A percentile compares a stretch with the other conserved stretches of the same genome.
Conservation (phyloP, 225 moss, liverwort and hornwort genomes). For the Thuidium tamariscinum region DNA sequence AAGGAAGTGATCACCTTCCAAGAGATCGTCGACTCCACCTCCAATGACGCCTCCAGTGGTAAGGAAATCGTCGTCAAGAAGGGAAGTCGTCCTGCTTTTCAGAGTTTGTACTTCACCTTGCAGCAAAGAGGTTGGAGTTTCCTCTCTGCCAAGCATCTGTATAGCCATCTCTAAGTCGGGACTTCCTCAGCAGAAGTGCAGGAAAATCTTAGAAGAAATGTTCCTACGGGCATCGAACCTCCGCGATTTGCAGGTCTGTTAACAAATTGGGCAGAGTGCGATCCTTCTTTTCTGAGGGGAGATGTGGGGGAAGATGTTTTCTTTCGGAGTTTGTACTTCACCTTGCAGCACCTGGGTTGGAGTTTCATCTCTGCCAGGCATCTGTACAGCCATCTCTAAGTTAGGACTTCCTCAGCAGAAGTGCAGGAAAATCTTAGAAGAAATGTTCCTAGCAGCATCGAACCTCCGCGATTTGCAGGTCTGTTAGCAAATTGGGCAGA, state of each 20-base stretch:
- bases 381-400: background rate
- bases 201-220: background rate
- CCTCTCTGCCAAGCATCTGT: conserved; percentile 12
- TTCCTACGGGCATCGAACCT: background rate
- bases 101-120: conserved; percentile 4
- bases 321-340: background rate
- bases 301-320: background rate
- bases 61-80: background rate
- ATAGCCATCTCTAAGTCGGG: background rate
- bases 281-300: background rate
- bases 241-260: background rate
- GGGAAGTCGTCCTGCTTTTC: background rate
- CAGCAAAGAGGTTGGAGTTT: conserved; percentile 25
- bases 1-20: conserved; percentile 57
- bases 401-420: background rate
- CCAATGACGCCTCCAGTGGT: background rate
- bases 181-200: background rate
- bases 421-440: background rate
- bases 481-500: background rate
- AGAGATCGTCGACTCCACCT: conserved; percentile 37
- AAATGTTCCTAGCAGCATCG: background rate
- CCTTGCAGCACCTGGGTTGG: background rate
- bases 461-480: background rate
- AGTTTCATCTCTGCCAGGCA: conserved; percentile 16
- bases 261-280: background rate